A percentile compares a stretch with the other conserved stretches of the same genome.
Conservation (phyloP, 805 yeast genomes). For the Wickerhamiella bombiphila region DNA sequence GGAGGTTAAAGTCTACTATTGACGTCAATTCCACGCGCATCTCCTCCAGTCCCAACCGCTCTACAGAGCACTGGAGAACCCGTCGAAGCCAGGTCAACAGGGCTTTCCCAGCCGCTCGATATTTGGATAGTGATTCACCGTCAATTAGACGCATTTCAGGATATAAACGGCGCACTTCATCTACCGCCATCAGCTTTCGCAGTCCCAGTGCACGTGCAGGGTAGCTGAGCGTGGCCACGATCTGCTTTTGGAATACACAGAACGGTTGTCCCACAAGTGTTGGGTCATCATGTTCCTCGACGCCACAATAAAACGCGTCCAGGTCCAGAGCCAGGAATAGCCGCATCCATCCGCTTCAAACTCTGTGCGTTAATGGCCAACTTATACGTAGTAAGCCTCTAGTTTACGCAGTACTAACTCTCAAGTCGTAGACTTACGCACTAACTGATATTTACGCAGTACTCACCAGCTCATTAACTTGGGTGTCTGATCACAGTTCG, state of each 20-base stretch:
- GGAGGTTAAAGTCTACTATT: slow-evolving; percentile 4
- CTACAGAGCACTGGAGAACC: slow-evolving; percentile 16
- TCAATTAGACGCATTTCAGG: slow-evolving; percentile 20
- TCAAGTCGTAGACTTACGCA: too few species aligned
- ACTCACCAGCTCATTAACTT: neutral
- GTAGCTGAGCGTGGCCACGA: slow-evolving; percentile 22
- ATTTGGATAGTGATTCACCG: slow-evolving; percentile 21
- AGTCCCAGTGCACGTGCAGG: slow-evolving; percentile 22
- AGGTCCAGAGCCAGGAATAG: slow-evolving; percentile 20
- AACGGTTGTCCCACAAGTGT: slow-evolving; percentile 19
- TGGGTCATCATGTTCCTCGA: slow-evolving; percentile 21
- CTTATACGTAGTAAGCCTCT: too few species aligned
- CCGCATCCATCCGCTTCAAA: too few species aligned
- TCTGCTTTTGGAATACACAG: slow-evolving; percentile 21
- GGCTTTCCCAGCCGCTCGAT: slow-evolving; percentile 21
- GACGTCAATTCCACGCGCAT: slow-evolving; percentile 20
- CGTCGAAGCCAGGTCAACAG: slow-evolving; percentile 16
- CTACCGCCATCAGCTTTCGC: slow-evolving; percentile 16
- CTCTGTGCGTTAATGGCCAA: too few species aligned
- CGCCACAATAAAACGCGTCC: slow-evolving; percentile 25
- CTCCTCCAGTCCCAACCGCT: slow-evolving; percentile 25
- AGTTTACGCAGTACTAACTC: too few species aligned
- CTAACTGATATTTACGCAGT: neutral
- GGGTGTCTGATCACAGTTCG: neutral
- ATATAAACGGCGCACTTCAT: slow-evolving; percentile 8